These are phyloP conservation scores for Lachancea dasiensis DNA, from an alignment of 805 yeast species.

Conservation along the genomic window DNA sequence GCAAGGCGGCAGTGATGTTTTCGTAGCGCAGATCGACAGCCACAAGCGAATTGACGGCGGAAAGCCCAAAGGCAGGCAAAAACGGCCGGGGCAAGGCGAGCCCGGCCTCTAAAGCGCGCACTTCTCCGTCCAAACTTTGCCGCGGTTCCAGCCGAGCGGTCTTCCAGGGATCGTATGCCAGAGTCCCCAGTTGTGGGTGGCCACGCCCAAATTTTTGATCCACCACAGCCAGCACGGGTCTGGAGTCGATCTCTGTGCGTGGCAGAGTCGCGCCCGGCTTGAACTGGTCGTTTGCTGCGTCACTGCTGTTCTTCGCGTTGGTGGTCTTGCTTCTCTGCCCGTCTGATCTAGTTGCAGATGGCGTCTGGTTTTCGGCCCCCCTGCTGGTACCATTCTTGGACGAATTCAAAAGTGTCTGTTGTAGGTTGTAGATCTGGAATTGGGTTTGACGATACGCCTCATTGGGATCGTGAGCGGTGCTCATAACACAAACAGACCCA, in stretches of 20 bases:
- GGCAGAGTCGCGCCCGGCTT: background rate
- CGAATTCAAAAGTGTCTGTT: slow-evolving; percentile 31
- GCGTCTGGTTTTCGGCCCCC: no score
- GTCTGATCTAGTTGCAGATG: no score
- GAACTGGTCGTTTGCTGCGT: background rate
- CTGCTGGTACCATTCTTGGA: no score
- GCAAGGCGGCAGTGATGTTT: slow-evolving; percentile 23
- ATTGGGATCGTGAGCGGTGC: slow-evolving; percentile 11
- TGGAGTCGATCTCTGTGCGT: slow-evolving; percentile 12
- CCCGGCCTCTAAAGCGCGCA: background rate
- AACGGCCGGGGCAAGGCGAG: slow-evolving; percentile 22
- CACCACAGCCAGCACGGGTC: slow-evolving; percentile 13
- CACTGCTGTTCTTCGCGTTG: no score
- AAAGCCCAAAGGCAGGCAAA: slow-evolving; percentile 20
- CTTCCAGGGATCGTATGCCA: slow-evolving; percentile 21
- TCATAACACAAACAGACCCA: slow-evolving; percentile 1
- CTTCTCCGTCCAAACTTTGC: no score
- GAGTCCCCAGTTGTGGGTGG: slow-evolving; percentile 15
- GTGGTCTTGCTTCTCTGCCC: no score
- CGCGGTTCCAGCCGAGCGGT: slow-evolving; percentile 10
- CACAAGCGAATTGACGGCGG: slow-evolving; percentile 20
- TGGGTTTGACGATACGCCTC: slow-evolving; percentile 29
- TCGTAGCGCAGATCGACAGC: slow-evolving; percentile 20
- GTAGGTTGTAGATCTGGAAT: slow-evolving; percentile 29
- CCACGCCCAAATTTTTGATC: slow-evolving; percentile 13